Evolutionary conservation across 208 protist species (phyloP), one percentile per base, ranked within the genome.

Genomic region (Wallacemonas sp.): DNA sequence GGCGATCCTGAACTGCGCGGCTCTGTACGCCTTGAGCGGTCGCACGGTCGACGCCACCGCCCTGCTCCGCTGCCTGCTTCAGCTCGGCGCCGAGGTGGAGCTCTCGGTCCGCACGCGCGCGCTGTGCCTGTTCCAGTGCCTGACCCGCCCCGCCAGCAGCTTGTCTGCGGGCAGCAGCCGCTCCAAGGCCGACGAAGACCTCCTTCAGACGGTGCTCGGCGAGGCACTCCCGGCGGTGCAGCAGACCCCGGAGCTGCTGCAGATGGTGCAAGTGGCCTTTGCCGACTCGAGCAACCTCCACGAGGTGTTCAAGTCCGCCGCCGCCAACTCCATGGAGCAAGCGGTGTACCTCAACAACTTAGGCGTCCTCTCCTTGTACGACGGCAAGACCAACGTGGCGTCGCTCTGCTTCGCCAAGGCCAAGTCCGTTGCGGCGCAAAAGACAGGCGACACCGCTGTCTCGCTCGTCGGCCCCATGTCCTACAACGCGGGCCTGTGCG

Each of bases 291-390:
- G 83, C 72, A 80, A 59, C 10, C 80, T 94, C 57, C 87, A 92
- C 28, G 87, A 93, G 62, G 62, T 77, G 36, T 86, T 92, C 36
- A 81, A 83, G 50, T 65, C 57, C 39, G 48, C 70, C 12, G 79
- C 82, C 46, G 69, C 70, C 26, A 72, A 72, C 41, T 33, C 62
- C 7, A 61, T 44, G 29, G 85, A 93, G 61, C 71, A 83, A 73
- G 78, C 81, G 16, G 74, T 89, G 20, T 88, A 93, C 74, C 82
- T 94, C 52, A 96, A 96, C 63, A 93, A 96, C 77, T 70, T 96
- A 72, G 91, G 91, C 25, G 82, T 91, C 20, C 71, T 93, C 12
- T 84, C 82, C 23, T 76, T 96, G 68, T 69, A 65, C 29, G 87
- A 93, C 65, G 81, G 86, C 20, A 94, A 93, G 66, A 59, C 81